Conservation (phyloP, 768 basidiomycete genomes). For the Calocybe cyanea region DNA sequence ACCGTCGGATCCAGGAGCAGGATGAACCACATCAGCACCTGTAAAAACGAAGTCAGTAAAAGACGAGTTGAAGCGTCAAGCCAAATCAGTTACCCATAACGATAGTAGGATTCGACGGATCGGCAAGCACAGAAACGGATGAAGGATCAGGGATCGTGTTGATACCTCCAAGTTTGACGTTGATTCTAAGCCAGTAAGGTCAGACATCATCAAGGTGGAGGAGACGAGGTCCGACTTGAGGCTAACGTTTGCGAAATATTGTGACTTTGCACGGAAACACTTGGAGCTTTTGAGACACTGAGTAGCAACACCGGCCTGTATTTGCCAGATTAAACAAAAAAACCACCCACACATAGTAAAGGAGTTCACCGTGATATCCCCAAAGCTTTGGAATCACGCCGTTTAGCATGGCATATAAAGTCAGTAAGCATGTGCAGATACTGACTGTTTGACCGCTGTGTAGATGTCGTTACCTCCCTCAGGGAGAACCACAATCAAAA, state of each 20-base stretch:
- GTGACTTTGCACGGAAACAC: conserved; percentile 62
- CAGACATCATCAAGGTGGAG: conserved; percentile 1
- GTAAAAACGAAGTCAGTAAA: conserved; percentile 4
- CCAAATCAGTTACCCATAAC: conserved; percentile 57
- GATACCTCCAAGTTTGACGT: conserved; percentile 82
- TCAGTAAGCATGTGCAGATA: conserved; percentile 10
- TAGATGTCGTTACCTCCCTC: conserved; percentile 77
- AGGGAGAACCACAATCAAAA: conserved; percentile 69
- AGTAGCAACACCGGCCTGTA: conserved; percentile 68
- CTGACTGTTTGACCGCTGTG: conserved; percentile 74
- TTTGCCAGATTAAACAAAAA: not conserved
- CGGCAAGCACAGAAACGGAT: conserved; percentile 61
- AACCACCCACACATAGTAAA: not conserved
- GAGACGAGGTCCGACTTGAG: conserved; percentile 51
- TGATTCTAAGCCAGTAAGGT: conserved; percentile 45
- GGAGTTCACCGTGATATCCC: conserved; percentile 53
- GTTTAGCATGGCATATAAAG: not conserved
- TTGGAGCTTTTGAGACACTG: conserved; percentile 72
- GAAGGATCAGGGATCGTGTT: conserved; percentile 72
- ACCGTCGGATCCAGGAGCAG: conserved; percentile 73
- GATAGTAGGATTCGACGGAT: conserved; percentile 71
- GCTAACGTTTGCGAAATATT: conserved; percentile 80
- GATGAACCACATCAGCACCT: conserved; percentile 85
- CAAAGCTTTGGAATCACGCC: conserved; percentile 47
- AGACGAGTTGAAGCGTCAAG: not conserved